Percentiles rank a stretch among this genome's conserved stretches.
phyloP scores from a whole-genome alignment of 78 protist genomes.

The Guillardia theta region DNA sequence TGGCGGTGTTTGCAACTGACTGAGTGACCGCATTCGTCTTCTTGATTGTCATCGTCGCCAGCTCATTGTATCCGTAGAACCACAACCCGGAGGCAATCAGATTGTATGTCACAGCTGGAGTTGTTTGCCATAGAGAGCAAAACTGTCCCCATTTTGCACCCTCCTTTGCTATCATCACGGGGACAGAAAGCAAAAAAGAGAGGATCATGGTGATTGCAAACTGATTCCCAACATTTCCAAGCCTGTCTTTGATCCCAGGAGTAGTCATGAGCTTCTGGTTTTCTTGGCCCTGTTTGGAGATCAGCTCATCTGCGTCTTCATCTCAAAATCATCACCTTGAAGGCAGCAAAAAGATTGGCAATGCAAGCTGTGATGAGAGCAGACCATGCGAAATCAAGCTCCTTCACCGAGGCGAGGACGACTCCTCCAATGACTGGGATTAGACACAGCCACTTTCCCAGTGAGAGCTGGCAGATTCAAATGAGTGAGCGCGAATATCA shows the following conservation, averaged over 20 bases:
- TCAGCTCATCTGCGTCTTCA: not conserved
- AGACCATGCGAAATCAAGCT: constrained; percentile 39
- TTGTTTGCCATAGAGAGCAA: not conserved
- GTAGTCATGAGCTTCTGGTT: constrained; percentile 50
- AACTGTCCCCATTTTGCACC: not conserved
- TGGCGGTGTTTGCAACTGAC: constrained; percentile 58
- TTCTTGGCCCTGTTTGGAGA: constrained; percentile 16
- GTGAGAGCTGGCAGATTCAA: too few species aligned
- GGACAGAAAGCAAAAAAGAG: constrained; percentile 20
- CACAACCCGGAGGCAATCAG: constrained; percentile 25
- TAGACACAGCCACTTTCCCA: constrained; percentile 54
- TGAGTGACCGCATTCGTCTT: constrained; percentile 49
- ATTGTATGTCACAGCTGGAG: not conserved
- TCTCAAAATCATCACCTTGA: not conserved
- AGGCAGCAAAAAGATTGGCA: constrained; percentile 50
- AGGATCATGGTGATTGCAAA: constrained; percentile 47
- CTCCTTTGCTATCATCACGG: constrained; percentile 1
- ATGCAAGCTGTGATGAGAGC: constrained; percentile 42
- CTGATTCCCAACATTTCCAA: constrained; percentile 49
- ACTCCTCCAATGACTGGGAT: constrained; percentile 56
- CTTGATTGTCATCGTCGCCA: constrained; percentile 50
- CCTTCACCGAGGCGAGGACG: constrained; percentile 47
- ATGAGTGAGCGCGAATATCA: too few species aligned
- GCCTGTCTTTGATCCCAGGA: constrained; percentile 41
- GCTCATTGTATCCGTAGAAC: constrained; percentile 50